Base-by-base conservation (phyloP, 768 basidiomycete species). In the Trametes punicea region DNA sequence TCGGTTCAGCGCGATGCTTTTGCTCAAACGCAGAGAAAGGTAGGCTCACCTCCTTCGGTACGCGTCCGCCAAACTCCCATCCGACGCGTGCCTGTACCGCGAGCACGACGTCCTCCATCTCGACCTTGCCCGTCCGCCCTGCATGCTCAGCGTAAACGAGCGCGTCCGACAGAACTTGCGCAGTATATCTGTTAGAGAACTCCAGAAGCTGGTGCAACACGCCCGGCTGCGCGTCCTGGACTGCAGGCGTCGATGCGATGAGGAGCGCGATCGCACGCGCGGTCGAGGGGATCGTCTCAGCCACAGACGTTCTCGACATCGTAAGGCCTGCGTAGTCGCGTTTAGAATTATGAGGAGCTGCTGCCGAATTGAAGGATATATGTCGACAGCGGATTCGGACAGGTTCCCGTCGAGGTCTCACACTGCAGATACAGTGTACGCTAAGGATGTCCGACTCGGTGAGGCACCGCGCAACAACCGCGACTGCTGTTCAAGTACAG, bases 51-150 rank as follows among this genome's bases (percentile, higher is more conserved):
- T 93, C 91, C 73, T 93, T 93, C 3, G 91, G 91, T 26, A 93
- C 83, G 34, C 90, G 79, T 6, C 92, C 91, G 21, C 90, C 91
- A 68, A 92, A 88, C 70, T 93, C 92, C 92, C 92, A 93, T 39
- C 91, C 92, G 4, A 93, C 92, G 54, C 91, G 84, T 6, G 90
- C 90, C 69, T 93, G 91, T 4, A 92, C 85, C 2, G 90, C 89
- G 36, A 93, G 76, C 3, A 82, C 79, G 44, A 90, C 75, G 70
- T 93, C 91, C 60, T 93, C 90, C 77, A 86, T 81, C 61, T 92
- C 90, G 51, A 93, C 77, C 73, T 88, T 91, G 56, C 86, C 87
- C 2, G 82, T 69, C 40, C 85, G 78, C 13, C 88, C 88, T 18
- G 88, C 91, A 67, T 93, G 91, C 63, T 93, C 92, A 15, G 90